Evolutionary conservation across 2,329 filamentous ascomycete genomes (phyloP).

Genomic region (Phoma herbarum): DNA sequence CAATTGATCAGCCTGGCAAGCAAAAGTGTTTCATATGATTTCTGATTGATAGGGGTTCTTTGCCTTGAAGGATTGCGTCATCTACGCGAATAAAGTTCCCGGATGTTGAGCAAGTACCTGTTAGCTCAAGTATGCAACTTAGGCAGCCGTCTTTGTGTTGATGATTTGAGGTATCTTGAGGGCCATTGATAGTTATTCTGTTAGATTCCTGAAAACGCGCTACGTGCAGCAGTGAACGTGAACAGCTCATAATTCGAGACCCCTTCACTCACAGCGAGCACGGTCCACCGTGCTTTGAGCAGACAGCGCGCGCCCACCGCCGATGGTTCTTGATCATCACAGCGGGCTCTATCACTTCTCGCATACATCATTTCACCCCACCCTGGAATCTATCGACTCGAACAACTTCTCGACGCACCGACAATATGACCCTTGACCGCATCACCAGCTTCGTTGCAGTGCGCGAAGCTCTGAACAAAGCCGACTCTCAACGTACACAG

Average conservation of each 20-base stretch:
- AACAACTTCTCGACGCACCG: neutral
- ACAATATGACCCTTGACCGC: conserved; percentile 2
- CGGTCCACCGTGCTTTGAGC: neutral
- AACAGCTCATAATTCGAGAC: neutral
- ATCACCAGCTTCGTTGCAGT: conserved; percentile 9
- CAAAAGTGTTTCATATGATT: neutral
- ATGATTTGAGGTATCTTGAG: too few relatives aligned
- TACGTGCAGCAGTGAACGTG: too few relatives aligned
- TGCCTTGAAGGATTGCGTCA: too few relatives aligned
- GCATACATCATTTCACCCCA: too few relatives aligned
- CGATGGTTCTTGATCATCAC: neutral
- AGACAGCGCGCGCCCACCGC: neutral
- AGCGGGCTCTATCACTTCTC: neutral
- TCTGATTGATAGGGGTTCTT: too few relatives aligned
- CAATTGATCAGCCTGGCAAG: neutral
- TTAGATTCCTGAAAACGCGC: too few relatives aligned
- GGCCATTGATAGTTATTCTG: too few relatives aligned
- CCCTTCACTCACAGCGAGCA: conserved; percentile 11
- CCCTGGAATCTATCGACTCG: neutral
- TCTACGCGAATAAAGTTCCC: too few relatives aligned
- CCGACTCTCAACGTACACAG: conserved; percentile 11
- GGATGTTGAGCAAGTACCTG: too few relatives aligned
- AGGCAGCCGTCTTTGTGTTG: too few relatives aligned
- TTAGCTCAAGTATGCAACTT: too few relatives aligned
- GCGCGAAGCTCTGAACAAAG: conserved; percentile 14